Evolutionary conservation across 768 basidiomycete genomes (phyloP), one percentile per base, ranked within the genome.

Genomic region (Cystofilobasidium capitatum): DNA sequence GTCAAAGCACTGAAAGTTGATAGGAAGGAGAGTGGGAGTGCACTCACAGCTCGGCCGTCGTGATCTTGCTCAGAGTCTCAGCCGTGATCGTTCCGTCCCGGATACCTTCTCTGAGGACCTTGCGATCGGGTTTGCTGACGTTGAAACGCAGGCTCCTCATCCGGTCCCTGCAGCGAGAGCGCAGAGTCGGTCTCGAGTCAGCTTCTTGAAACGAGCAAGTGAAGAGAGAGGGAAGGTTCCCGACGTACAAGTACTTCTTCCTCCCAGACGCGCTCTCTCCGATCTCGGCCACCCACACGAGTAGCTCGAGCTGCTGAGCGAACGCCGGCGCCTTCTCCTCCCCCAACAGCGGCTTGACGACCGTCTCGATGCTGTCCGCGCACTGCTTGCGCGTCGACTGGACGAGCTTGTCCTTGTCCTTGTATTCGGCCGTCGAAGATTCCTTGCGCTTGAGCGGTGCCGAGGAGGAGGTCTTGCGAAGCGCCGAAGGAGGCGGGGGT

Each of bases 121-220:
- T 65, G 24, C 68, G 62, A 42, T 69, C 68, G 45, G 45, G n/a
- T 33, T 69, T 69, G 36, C 42, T 51, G 17, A 69, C 45, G 39
- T 69, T 69, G 57, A 69, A 69, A 16, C 68, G 42, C 24, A 69
- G 45, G 0, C 45, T 51, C 35, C 68, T 42, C 68, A 69, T 69
- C 16, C 63, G 57, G 58, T 69, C 68, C 12, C 68, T 69, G 58
- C 8, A 49, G 42, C 14, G 31, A 14, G 33, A 22, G 13, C 29
- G 31, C 17, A 26, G 7, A 24, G 22, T n/a, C n/a, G 8, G 24
- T 40, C 1, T 16, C 14, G 45, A 14, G 44, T 47, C 31, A 58
- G 51, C 5, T 0, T 16, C 31, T 2, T 14, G 29, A 16, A 17
- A 57, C 35, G 17, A 36, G 20, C 22, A 42, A 57, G 49, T 20